These are phyloP conservation scores for Coprinopsis strossmayeri DNA, from an alignment of 768 basidiomycete species.

Conservation along the genomic window DNA sequence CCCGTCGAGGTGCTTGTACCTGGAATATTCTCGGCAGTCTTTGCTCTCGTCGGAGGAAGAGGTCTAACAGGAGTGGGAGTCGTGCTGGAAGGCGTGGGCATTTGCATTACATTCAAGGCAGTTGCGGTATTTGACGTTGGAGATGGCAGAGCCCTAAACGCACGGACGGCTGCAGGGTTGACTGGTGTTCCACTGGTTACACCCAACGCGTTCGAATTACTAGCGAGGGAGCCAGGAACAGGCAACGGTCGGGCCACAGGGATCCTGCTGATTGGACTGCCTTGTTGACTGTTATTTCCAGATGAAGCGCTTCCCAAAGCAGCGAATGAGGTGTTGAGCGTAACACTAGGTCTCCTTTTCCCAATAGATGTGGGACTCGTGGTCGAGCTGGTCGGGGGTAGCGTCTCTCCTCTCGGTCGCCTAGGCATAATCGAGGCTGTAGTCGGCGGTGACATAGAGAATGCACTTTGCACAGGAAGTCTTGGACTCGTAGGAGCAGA, in stretches of 20 bases:
- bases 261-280: not conserved
- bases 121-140: not conserved
- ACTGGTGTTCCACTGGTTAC: not conserved
- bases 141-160: conserved; percentile 2
- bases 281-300: not conserved
- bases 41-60: not conserved
- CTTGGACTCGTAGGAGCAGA: conserved; percentile 1
- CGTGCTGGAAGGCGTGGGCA: conserved; percentile 1
- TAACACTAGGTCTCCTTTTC: conserved; percentile 1
- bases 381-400: not conserved
- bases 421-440: not conserved
- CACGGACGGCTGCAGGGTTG: not conserved
- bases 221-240: not conserved
- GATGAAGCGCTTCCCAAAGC: not conserved
- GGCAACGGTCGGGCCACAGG: not conserved
- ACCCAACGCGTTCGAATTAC: not conserved
- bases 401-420: not conserved
- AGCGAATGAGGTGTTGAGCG: conserved; percentile 1
- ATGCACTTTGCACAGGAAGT: not conserved
- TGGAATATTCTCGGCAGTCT: not conserved
- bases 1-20: too few species aligned
- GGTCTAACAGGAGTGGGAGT: not conserved
- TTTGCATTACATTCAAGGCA: not conserved
- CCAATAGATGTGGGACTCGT: not conserved
- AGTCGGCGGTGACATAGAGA: not conserved